Percentiles rank a stretch among this genome's conserved stretches.
phyloP scores from a whole-genome alignment of 768 basidiomycete species.

The Pisolithus tinctorius region DNA sequence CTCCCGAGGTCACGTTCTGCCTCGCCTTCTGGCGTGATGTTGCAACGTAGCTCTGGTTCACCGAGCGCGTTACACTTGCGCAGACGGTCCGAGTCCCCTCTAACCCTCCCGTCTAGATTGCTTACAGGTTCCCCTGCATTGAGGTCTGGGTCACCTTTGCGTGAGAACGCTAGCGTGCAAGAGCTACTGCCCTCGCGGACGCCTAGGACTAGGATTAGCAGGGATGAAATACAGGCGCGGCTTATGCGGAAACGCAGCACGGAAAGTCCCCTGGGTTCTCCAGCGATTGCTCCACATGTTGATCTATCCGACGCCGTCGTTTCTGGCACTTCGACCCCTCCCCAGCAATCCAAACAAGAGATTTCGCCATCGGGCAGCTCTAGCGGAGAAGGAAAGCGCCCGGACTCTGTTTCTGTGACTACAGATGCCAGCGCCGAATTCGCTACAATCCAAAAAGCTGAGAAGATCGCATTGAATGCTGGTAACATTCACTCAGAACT shows the following conservation, averaged over 20 bases:
- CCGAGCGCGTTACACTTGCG: slow-evolving; percentile 11
- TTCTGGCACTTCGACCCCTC: background rate
- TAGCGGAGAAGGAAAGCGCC: slow-evolving; percentile 27
- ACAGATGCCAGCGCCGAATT: slow-evolving; percentile 40
- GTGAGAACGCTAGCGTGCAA: slow-evolving; percentile 15
- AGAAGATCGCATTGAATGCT: slow-evolving; percentile 31
- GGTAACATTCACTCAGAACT: background rate
- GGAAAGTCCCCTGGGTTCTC: slow-evolving; percentile 34
- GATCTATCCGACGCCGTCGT: slow-evolving; percentile 4
- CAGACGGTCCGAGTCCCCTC: slow-evolving; percentile 19
- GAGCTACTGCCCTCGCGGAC: slow-evolving; percentile 13
- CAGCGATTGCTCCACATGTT: slow-evolving; percentile 1
- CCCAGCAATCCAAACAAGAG: background rate
- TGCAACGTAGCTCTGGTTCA: slow-evolving; percentile 15
- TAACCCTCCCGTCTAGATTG: slow-evolving; percentile 10
- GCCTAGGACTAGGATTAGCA: slow-evolving; percentile 41
- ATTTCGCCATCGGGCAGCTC: background rate
- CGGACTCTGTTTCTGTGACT: slow-evolving; percentile 31
- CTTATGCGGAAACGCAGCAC: slow-evolving; percentile 38
- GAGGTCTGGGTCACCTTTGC: slow-evolving; percentile 23
- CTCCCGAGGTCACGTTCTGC: slow-evolving; percentile 1
- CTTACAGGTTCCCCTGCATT: slow-evolving; percentile 13
- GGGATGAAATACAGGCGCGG: slow-evolving; percentile 47
- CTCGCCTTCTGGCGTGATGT: slow-evolving; percentile 6
- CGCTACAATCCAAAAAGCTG: slow-evolving; percentile 43